Base-by-base conservation (phyloP, 495 filamentous ascomycete species). In the Podospora didyma region DNA sequence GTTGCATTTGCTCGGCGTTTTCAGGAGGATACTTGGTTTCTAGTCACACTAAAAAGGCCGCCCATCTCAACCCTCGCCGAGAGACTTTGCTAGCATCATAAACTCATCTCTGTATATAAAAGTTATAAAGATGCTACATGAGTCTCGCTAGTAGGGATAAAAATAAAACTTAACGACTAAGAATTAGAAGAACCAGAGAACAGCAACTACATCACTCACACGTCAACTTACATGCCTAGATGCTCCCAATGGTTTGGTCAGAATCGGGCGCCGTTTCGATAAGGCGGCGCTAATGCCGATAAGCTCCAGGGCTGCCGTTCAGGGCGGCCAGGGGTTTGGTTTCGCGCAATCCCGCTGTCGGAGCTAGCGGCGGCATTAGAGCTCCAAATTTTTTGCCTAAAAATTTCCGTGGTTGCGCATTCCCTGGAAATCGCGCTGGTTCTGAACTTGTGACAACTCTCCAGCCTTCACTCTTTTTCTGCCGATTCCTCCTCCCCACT, bases 1-100 rank as follows among this genome's bases (percentile, higher is more conserved):
- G 26, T 56, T 59, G 59, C 59, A 65, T 65, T 46, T 57, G 35
- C 45, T 42, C 21, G 62, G 62, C 50, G 60, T 65, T 64, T 45
- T 37, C 46, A 20, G 17, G 49, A 51, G 41, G 49, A 34, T 21
- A 51, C 39, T 54, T 16, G 34, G 16, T 34, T 23, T 50, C 26
- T 3, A 9, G 26, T 4, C 26, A 31, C 26, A 4, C 26, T 9
- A 31, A 31, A 31, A 31, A 31, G 9, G 26, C n/a, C n/a, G n/a
- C n/a, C n/a, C n/a, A n/a, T n/a, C n/a, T n/a, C 9, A 42, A 17
- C n/a, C 7, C 39, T 16, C n/a, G 39, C 14, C n/a, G 12, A 17
- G 12, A 42, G 4, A 16, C 39, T 14, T 16, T 10, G 4, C n/a
- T 3, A 12, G 14, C 12, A 2, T 37, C 34, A 37, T 37, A 14